Conservation (phyloP, 2,329 filamentous ascomycete species). For the Metarhizium anisopliae region DNA sequence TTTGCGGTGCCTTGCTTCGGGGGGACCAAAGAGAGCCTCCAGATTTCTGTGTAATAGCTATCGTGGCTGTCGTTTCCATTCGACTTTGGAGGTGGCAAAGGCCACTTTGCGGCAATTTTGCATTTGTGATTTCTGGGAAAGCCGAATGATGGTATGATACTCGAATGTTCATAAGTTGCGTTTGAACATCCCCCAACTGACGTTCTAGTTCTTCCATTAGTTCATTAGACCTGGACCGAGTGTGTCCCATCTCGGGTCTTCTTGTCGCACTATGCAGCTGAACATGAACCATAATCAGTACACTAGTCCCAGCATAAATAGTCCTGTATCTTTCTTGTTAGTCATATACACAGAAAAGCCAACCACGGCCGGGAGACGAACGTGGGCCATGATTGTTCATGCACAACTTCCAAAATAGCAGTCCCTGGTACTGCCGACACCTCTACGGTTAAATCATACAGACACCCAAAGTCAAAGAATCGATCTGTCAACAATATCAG, state of each 20-base stretch:
- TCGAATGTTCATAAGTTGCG: conserved; percentile 41
- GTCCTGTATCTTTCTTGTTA: conserved; percentile 21
- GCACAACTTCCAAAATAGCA: conserved; percentile 36
- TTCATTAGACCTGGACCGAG: conserved; percentile 38
- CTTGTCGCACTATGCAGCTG: conserved; percentile 18
- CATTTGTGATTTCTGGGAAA: conserved; percentile 30
- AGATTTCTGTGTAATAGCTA: conserved; percentile 40
- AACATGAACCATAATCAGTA: conserved; percentile 41
- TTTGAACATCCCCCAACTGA: conserved; percentile 40
- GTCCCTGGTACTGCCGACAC: conserved; percentile 32
- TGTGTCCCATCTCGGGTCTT: conserved; percentile 11
- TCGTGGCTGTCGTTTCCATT: conserved; percentile 43
- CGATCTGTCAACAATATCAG: conserved; percentile 16
- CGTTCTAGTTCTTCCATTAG: conserved; percentile 50
- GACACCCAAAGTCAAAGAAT: conserved; percentile 33
- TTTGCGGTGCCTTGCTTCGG: conserved; percentile 23
- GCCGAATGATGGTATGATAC: conserved; percentile 48
- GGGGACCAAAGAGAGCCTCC: conserved; percentile 43
- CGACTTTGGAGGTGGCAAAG: conserved; percentile 34
- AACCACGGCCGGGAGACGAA: conserved; percentile 15
- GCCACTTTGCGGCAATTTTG: conserved; percentile 17
- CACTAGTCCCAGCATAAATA: conserved; percentile 32
- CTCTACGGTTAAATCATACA: conserved; percentile 40
- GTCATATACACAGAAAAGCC: neutral
- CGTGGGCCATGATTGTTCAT: conserved; percentile 33